Evolutionary conservation across 257 asterid genomes (phyloP).

Genomic region (Solanum commersonii): DNA sequence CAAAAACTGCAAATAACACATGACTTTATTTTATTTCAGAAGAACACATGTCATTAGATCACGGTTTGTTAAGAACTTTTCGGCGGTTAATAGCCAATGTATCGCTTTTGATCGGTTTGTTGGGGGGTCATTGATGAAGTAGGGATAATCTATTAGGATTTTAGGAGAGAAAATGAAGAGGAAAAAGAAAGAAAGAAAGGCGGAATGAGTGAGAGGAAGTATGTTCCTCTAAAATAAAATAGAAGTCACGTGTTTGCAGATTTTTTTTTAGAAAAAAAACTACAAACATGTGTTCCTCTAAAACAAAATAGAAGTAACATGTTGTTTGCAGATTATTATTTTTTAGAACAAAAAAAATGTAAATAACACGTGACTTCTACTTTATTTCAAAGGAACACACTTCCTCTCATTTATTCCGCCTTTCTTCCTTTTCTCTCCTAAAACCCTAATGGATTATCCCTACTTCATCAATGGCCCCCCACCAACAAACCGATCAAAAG

Average conservation of each 20-base stretch:
- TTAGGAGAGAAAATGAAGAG: not conserved
- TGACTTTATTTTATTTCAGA: not conserved
- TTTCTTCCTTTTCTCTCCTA: not conserved
- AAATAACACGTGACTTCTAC: too few species aligned
- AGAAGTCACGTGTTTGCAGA: too few species aligned
- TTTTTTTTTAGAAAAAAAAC: too few species aligned
- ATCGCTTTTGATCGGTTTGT: conserved; percentile 57
- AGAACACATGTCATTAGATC: not conserved
- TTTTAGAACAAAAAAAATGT: too few species aligned
- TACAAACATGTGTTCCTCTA: too few species aligned
- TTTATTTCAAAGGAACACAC: not conserved
- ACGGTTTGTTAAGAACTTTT: conserved; percentile 58
- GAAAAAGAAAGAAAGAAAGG: not conserved
- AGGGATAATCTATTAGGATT: conserved; percentile 49
- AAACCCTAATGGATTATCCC: conserved; percentile 48
- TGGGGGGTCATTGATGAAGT: conserved; percentile 22
- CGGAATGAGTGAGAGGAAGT: not conserved
- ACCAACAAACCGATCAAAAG: conserved; percentile 43
- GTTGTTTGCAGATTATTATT: too few species aligned
- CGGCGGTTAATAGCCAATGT: conserved; percentile 74
- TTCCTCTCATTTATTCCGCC: not conserved
- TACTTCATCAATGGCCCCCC: conserved; percentile 28
- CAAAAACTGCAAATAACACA: not conserved
- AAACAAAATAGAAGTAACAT: too few species aligned
- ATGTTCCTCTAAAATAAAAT: not conserved